Conservation (phyloP, 75 land plant species). For the Chamaecyparis obtusa region DNA sequence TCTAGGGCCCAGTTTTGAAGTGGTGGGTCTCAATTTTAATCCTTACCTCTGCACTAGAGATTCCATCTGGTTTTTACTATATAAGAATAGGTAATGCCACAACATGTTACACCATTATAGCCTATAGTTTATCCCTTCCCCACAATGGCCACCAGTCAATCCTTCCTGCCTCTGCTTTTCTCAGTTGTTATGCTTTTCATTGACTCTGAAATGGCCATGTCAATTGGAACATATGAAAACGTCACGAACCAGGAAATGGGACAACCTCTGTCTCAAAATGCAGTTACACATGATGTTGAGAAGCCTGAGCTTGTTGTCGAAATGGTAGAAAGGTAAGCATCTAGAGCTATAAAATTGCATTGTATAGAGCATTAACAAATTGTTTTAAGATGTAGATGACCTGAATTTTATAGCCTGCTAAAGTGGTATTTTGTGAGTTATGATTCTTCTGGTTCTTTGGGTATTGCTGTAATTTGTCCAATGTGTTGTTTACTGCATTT, state of each 20-base stretch:
- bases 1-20: no score
- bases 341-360: neutral
- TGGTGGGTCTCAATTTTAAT: neutral
- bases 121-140: neutral
- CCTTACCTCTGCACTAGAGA: neutral
- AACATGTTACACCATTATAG: neutral
- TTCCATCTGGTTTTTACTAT: neutral
- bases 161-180: neutral
- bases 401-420: no score
- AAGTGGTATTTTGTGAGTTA: no score
- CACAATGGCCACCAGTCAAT: neutral
- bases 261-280: neutral
- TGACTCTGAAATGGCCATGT: neutral
- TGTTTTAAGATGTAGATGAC: no score
- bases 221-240: neutral
- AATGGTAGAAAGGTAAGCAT: slow-evolving; percentile 4
- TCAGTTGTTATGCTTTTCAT: neutral
- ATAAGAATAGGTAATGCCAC: neutral
- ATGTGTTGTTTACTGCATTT: no score
- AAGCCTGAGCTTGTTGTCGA: neutral
- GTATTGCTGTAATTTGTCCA: no score
- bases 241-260: no score
- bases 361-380: no score
- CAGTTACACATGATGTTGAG: neutral
- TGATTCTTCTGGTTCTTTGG: no score